Evolutionary conservation across 495 filamentous ascomycete genomes (phyloP).

Genomic region (Penicillium flavigenum): DNA sequence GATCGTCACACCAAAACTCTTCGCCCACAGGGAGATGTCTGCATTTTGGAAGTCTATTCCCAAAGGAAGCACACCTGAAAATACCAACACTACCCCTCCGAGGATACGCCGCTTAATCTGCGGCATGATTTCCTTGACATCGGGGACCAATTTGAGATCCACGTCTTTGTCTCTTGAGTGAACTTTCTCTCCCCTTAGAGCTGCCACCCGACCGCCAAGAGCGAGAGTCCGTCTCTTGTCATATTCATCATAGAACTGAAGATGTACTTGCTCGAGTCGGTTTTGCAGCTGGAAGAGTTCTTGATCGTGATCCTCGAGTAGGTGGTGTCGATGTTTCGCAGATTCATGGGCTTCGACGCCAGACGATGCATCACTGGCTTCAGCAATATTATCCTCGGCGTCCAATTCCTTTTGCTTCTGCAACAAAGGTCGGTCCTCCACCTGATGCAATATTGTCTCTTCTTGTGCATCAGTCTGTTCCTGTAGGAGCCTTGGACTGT

Average conservation of each 20-base stretch:
- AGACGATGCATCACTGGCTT: constrained; percentile 41
- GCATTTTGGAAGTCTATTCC: constrained; percentile 72
- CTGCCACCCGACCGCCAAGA: constrained; percentile 58
- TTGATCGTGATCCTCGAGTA: constrained; percentile 79
- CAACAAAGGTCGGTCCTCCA: constrained; percentile 81
- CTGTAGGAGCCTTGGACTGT: constrained; percentile 67
- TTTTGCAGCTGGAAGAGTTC: constrained; percentile 74
- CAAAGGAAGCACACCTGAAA: constrained; percentile 85
- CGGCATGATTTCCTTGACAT: constrained; percentile 80
- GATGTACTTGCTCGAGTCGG: constrained; percentile 72
- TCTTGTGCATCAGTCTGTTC: constrained; percentile 79
- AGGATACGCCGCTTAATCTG: constrained; percentile 72
- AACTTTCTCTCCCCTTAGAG: constrained; percentile 55
- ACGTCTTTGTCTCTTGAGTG: constrained; percentile 52
- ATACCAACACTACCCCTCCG: constrained; percentile 66
- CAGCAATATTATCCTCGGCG: constrained; percentile 68
- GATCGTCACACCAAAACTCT: constrained; percentile 78
- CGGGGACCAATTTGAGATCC: constrained; percentile 71
- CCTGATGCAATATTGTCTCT: constrained; percentile 81
- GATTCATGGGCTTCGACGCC: constrained; percentile 45
- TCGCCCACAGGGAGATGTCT: constrained; percentile 81
- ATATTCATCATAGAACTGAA: constrained; percentile 79
- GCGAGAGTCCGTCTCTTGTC: constrained; percentile 50
- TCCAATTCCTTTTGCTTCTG: constrained; percentile 88
- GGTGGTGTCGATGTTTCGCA: constrained; percentile 63